phyloP scores from a whole-genome alignment of 2,329 filamentous ascomycete species.

The Juglanconis sp. region DNA sequence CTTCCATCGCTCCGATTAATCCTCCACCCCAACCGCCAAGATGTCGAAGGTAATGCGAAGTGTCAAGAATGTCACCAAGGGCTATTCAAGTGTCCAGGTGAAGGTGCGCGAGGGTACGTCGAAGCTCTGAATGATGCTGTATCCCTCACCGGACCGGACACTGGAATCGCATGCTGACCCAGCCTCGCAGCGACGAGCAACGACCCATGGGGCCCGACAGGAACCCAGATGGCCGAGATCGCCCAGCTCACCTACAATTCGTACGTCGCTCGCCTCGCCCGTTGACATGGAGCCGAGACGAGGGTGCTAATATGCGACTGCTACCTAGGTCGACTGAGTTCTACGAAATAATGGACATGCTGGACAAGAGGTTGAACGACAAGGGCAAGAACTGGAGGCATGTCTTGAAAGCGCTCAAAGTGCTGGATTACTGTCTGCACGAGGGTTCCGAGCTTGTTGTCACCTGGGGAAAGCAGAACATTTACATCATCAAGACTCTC shows the following conservation, averaged over 20 bases:
- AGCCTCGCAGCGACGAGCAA: constrained; percentile 83
- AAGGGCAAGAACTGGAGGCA: constrained; percentile 99
- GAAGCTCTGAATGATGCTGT: background rate
- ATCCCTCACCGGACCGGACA: constrained; percentile 1
- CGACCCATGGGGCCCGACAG: constrained; percentile 96
- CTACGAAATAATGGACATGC: constrained; percentile 99
- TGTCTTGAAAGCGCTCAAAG: constrained; percentile 94
- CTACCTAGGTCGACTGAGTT: constrained; percentile 80
- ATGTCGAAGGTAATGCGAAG: constrained; percentile 98
- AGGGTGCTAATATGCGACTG: constrained; percentile 2
- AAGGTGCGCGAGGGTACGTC: constrained; percentile 93
- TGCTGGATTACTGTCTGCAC: constrained; percentile 95
- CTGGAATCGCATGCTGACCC: constrained; percentile 26
- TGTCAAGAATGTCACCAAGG: constrained; percentile 99
- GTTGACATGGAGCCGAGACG: background rate
- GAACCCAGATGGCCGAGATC: constrained; percentile 98
- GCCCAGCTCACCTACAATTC: constrained; percentile 97
- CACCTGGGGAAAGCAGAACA: constrained; percentile 95
- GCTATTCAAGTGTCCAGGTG: constrained; percentile 93
- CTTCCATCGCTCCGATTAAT: background rate
- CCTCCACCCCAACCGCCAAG: constrained; percentile 30
- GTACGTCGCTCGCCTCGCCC: constrained; percentile 51
- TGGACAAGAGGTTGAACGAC: constrained; percentile 97
- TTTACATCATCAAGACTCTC: constrained; percentile 98
- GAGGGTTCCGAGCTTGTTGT: constrained; percentile 96